Conservation (phyloP, 306 rosid genomes). For the Lathyrus oleraceus region DNA sequence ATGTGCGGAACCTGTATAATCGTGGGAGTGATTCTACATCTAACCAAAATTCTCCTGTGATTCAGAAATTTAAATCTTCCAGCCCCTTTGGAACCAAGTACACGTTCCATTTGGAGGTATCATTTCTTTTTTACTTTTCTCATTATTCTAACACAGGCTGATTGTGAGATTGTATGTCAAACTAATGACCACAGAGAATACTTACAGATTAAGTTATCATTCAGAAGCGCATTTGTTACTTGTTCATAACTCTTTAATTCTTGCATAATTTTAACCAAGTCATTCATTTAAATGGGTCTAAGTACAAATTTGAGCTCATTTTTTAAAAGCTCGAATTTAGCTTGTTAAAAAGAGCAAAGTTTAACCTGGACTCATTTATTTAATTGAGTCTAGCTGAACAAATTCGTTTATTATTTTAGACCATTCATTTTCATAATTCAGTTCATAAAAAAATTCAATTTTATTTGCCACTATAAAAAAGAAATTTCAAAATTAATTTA, state of each 20-base stretch:
- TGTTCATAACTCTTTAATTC: background rate
- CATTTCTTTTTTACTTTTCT: slow-evolving; percentile 11
- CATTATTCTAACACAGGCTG: background rate
- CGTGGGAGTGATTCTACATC: slow-evolving; percentile 21
- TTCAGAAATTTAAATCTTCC: slow-evolving; percentile 85
- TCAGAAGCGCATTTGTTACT: background rate
- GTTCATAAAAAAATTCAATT: background rate
- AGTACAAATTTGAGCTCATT: background rate
- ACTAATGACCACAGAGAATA: background rate
- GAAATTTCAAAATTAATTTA: background rate
- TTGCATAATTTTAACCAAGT: background rate
- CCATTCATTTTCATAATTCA: background rate
- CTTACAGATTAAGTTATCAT: slow-evolving; percentile 2
- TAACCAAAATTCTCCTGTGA: slow-evolving; percentile 35
- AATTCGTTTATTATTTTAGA: background rate
- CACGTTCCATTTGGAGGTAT: slow-evolving; percentile 92
- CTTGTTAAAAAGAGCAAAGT: background rate
- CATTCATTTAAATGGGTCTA: background rate
- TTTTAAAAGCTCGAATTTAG: background rate
- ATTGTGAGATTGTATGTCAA: slow-evolving; percentile 24
- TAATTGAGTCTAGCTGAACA: background rate
- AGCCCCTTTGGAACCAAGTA: slow-evolving; percentile 93
- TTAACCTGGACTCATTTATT: background rate
- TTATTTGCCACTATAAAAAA: background rate
- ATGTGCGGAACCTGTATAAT: background rate